phyloP scores from a whole-genome alignment of 257 asterid genomes.

The Linaria vulgaris region DNA sequence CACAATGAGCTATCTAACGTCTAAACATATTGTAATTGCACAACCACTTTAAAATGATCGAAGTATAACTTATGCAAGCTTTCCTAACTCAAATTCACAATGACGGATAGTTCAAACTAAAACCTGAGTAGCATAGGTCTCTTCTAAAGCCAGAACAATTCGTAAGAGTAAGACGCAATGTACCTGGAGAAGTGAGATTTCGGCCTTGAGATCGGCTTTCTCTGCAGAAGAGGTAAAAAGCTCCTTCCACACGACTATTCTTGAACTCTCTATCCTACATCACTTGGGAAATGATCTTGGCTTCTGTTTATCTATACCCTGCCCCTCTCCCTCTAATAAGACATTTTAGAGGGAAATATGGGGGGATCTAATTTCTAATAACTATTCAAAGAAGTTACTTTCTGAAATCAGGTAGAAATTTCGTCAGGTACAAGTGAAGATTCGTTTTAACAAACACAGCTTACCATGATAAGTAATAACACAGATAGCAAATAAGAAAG shows the following conservation, averaged over 20 bases:
- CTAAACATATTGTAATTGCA: too few species aligned
- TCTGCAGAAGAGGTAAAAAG: slow-evolving; percentile 70
- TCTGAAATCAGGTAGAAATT: slow-evolving; percentile 50
- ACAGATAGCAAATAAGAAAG: background rate
- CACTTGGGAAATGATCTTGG: too few species aligned
- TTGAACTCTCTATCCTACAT: too few species aligned
- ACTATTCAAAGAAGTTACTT: slow-evolving; percentile 76
- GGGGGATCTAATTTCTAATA: too few species aligned
- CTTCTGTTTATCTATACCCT: too few species aligned
- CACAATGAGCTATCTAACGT: too few species aligned
- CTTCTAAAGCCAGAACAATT: slow-evolving; percentile 8
- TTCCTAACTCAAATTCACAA: too few species aligned
- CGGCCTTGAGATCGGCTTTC: slow-evolving; percentile 83
- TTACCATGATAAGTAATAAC: background rate
- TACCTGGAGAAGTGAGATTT: slow-evolving; percentile 82
- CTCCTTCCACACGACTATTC: slow-evolving; percentile 84
- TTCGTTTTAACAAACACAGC: background rate
- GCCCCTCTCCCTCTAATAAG: too few species aligned
- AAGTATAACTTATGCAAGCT: too few species aligned
- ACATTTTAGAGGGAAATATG: too few species aligned
- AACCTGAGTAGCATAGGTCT: background rate
- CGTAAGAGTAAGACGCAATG: background rate
- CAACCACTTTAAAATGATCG: background rate
- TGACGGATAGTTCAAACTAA: background rate
- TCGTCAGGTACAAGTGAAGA: background rate